Evolutionary conservation across 2,329 filamentous ascomycete genomes (phyloP), one percentile per base, ranked within the genome.

Genomic region (Drechslera avenae): DNA sequence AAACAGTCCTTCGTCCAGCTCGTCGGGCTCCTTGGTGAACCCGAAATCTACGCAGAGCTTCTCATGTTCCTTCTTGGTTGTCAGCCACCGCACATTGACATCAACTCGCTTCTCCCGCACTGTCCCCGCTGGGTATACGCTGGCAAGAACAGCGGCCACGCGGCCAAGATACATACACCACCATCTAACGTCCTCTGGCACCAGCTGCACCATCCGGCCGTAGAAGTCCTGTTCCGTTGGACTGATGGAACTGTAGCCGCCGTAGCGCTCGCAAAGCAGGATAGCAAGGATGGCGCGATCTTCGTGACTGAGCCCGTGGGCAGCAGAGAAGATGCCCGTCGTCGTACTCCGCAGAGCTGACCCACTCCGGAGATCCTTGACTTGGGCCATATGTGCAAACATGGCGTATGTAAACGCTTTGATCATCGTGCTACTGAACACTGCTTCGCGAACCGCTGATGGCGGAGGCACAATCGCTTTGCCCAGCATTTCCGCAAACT

Each of bases 251-350:
- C 50, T 47, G 14, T 60, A 60, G 2, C 84, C 85, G 14, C 86
- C 88, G 85, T 90, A 95, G 59, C 91, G 81, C 37, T 88, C 85
- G 60, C 86, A 91, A 1, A 90, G 78, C 1, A 87, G 81, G 3
- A 96, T 76, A 0, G 85, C 89, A 3, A 96, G 77, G 2, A 89
- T 72, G 0, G 89, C 87, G 10, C 91, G 83, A 42, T 86, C 81
- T 36, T 85, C 72, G 67, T 97, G 91, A 1, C 85, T 86, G 19
- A 95, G 75, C 0, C 90, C 90, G 32, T 93, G 90, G 1, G 83
- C 80, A 12, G 83, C 81, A 1, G 85, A 82, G 40, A 92, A 79
- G 30, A 88, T 76, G 0, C 89, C 85, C 1, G 83, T 84, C 5
- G 90, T 84, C 1, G 89, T 88, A 54, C 84, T 79, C 62, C 91